Base-by-base conservation (phyloP, 441 rosid genomes). In the Omphalea diandra region DNA sequence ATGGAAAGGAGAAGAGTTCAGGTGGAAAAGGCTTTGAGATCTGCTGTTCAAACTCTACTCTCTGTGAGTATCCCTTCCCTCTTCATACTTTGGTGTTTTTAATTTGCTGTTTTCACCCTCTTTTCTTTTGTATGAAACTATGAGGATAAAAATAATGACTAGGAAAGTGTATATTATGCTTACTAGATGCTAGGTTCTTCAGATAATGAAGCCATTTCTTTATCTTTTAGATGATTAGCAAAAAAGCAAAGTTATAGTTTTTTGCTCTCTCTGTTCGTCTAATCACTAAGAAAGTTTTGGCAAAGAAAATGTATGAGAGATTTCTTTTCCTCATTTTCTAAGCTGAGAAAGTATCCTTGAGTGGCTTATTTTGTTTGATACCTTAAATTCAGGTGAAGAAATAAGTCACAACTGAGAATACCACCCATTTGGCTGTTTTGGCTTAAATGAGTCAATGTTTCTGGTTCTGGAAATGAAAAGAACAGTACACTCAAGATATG, bases 1-100 rank as follows among this genome's bases (percentile, higher is more conserved):
- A 75, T 90, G 88, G 97, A 88, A 80, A 88, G 97, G 78, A 94
- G 89, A 65, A 86, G 83, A 60, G 85, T 77, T 40, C 83, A 83
- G 7, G 76, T 86, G 75, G 96, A 89, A 79, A 73, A 83, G 65
- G 80, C 83, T 15, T 75, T 94, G 55, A 84, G 80, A 84, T 94
- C 88, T 68, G 83, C 95, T 58, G 67, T 88, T 78, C 89, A 79
- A 36, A 83, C 84, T 76, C 82, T 90, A 73, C 74, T 91, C 60
- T 85, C 89, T 69, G 97, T 94, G 55, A 81, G 96, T 81, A 46
- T 56, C 49, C 66, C 32, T 29, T 26, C n/a, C 32, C 38, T 29
- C 22, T 55, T 52, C 18, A 17, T 11, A 2, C 32, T 41, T 50
- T 50, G 26, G 27, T 22, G 27, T 50, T 22, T 50, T 22, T 20